Base-by-base conservation (phyloP, 129 eudicot genomes). In the Glebionis coronaria region DNA sequence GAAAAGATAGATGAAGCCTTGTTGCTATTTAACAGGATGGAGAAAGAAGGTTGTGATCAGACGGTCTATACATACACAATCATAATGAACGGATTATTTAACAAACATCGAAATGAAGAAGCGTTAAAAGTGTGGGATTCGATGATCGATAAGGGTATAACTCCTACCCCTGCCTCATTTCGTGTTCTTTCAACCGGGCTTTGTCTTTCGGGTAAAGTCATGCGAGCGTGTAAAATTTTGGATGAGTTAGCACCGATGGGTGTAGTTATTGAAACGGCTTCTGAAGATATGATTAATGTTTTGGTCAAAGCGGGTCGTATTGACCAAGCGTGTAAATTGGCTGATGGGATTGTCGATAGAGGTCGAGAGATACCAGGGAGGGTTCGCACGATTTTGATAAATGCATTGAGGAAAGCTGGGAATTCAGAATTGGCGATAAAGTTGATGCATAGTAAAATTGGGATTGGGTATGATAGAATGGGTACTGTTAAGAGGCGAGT, bases 211-310 rank as follows among this genome's bases (percentile, higher is more conserved):
- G 99, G 99, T 29, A 89, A 94, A 68, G 93, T 94, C 12, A 82
- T 79, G 16, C 84, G 97, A 40, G 99, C 99, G 15, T 94, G 99
- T 61, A 84, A 83, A 77, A 87, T 87, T 50, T 79, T 89, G 68
- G 99, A 94, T 61, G 99, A 89, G 72, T 73, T 94, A 13, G 99
- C 97, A 57, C 97, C 99, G 3, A 94, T 88, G 95, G 99, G 99
- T 59, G 66, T 94, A 28, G 77, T 94, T 51, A 73, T 87, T 12
- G 99, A 89, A 47, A 84, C 95, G 2, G 93, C 93, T 58, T 86
- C 69, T 65, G 97, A 89, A 67, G 95, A 94, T 75, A 94, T 94
- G 99, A 81, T 94, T 12, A 76, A 87, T 69, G 97, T 87, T 50
- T 68, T 94, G 81, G 88, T 93, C 65, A 89, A 87, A 81, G 93